These are phyloP conservation scores for Diversispora epigaea DNA, from an alignment of 192 early-diverging fungal species.

Conservation along the genomic window DNA sequence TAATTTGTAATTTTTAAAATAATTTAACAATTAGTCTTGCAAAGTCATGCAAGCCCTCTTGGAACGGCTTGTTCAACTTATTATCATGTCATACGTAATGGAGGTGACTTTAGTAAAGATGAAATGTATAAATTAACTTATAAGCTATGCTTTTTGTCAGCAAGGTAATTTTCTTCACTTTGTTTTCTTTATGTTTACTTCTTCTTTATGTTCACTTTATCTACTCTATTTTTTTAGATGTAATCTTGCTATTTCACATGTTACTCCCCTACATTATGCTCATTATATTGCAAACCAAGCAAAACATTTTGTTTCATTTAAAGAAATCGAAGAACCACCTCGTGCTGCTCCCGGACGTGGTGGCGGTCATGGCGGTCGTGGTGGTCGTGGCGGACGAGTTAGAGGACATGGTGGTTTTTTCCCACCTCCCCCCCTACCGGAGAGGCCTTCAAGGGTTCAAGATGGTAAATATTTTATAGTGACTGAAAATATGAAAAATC, in stretches of 20 bases:
- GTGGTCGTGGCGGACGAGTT: too few species aligned
- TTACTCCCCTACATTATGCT: not conserved
- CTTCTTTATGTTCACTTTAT: not conserved
- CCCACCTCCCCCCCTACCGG: too few species aligned
- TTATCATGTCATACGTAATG: slow-evolving; percentile 88
- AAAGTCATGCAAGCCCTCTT: slow-evolving; percentile 85
- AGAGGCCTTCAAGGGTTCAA: too few species aligned
- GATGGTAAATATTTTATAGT: too few species aligned
- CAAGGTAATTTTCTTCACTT: slow-evolving; percentile 42
- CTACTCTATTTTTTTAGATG: not conserved
- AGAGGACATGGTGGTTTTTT: too few species aligned
- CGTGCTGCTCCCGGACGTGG: not conserved
- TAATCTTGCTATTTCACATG: not conserved
- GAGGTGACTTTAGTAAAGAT: slow-evolving; percentile 76
- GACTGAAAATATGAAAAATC: too few species aligned
- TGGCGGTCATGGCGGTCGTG: not conserved
- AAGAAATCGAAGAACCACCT: not conserved
- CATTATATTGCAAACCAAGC: not conserved
- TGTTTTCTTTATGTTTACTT: too few species aligned
- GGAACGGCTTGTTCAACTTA: slow-evolving; percentile 90
- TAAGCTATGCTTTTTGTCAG: slow-evolving; percentile 86
- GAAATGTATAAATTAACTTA: slow-evolving; percentile 85
- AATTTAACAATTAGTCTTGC: slow-evolving; percentile 75
- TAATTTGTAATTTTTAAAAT: slow-evolving; percentile 62
- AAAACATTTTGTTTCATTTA: not conserved